Conservation (phyloP, 2,329 filamentous ascomycete species). For the Cordyceps javanica region DNA sequence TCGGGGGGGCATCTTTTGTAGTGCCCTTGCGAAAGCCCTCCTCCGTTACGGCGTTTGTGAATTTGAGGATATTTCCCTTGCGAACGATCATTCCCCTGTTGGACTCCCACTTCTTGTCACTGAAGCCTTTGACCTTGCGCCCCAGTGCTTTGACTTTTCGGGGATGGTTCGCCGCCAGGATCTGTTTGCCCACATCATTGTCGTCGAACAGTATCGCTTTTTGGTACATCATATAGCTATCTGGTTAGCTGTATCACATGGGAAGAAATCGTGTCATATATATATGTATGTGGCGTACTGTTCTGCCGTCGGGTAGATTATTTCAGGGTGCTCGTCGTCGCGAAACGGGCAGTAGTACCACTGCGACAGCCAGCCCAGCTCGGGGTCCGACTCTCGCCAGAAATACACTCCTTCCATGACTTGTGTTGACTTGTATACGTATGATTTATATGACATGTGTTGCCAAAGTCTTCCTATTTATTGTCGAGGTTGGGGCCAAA, state of each 20-base stretch:
- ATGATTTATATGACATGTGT: background rate
- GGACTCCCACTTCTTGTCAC: conserved; percentile 43
- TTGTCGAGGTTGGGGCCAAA: background rate
- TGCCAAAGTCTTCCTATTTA: background rate
- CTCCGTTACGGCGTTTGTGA: conserved; percentile 37
- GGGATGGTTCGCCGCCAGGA: conserved; percentile 43
- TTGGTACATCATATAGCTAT: conserved; percentile 49
- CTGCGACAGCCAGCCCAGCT: conserved; percentile 54
- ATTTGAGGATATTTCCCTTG: conserved; percentile 54
- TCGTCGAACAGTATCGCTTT: conserved; percentile 47
- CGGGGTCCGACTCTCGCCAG: conserved; percentile 40
- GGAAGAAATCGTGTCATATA: too few relatives aligned
- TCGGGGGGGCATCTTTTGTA: conserved; percentile 15
- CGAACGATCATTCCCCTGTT: conserved; percentile 49
- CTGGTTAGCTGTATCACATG: background rate
- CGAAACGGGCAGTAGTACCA: conserved; percentile 51
- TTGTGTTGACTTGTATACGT: background rate
- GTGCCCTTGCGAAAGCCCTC: conserved; percentile 22
- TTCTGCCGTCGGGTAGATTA: conserved; percentile 44
- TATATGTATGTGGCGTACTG: conserved; percentile 36
- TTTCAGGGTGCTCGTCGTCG: conserved; percentile 27
- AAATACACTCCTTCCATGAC: conserved; percentile 33
- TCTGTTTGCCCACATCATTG: conserved; percentile 33
- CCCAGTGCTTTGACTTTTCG: conserved; percentile 48
- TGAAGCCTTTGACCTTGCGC: conserved; percentile 47